These are phyloP conservation scores for Micractinium conductrix DNA, from an alignment of 139 green algal genomes.

Conservation along the genomic window DNA sequence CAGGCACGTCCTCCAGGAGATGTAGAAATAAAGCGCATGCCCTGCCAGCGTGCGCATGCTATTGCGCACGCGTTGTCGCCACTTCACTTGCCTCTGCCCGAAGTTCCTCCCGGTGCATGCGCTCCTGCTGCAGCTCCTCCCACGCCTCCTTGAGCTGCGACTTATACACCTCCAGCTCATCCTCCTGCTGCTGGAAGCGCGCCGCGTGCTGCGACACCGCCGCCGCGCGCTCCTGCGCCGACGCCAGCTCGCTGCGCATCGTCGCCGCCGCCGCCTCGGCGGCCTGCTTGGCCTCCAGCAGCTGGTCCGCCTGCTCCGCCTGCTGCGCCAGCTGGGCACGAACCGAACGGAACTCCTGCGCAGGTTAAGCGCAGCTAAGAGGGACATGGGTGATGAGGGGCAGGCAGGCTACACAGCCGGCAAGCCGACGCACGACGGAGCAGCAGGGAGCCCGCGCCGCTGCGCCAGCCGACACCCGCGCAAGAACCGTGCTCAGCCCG, in stretches of 20 bases:
- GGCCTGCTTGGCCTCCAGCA: constrained; percentile 7
- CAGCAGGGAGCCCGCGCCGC: no score
- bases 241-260: background rate
- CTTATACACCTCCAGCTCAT: constrained; percentile 16
- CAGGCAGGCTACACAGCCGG: no score
- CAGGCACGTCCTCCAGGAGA: no score
- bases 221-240: background rate
- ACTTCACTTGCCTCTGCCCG: background rate
- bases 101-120: background rate
- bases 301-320: background rate
- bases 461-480: no score
- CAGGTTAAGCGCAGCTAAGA: background rate
- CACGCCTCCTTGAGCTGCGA: constrained; percentile 10
- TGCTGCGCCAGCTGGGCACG: constrained; percentile 17
- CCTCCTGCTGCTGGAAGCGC: background rate
- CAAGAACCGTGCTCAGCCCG: no score
- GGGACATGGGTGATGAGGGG: no score
- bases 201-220: background rate
- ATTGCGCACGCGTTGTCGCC: no score
- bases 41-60: no score
- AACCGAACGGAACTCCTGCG: constrained; percentile 1
- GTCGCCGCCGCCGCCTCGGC: background rate
- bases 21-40: no score
- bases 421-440: no score
- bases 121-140: constrained; percentile 13